A percentile compares a stretch with the other conserved stretches of the same genome.
Evolutionary conservation across 2,329 filamentous ascomycete genomes (phyloP).

Genomic region (Tolypocladium inflatum): DNA sequence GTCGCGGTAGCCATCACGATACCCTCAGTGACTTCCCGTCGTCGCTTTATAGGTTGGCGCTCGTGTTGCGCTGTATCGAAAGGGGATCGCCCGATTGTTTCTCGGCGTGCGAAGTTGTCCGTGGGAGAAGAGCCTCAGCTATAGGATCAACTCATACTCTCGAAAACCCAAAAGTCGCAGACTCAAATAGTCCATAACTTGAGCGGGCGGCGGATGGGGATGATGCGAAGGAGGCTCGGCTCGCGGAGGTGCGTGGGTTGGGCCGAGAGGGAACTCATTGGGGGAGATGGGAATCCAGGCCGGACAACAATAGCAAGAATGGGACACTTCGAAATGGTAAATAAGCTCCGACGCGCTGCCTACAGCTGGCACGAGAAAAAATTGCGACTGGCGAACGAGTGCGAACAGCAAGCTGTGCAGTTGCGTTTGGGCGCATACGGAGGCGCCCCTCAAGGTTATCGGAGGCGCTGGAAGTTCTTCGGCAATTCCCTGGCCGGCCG

Average conservation of each 20-base stretch:
- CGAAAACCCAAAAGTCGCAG: slow-evolving; percentile 16
- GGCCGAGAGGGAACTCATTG: slow-evolving; percentile 26
- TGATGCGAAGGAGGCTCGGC: slow-evolving; percentile 22
- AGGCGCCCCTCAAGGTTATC: slow-evolving; percentile 11
- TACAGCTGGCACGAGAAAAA: not conserved
- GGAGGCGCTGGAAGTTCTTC: slow-evolving; percentile 9
- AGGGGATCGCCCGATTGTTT: not conserved
- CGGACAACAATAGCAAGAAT: slow-evolving; percentile 5
- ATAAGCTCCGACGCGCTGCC: not conserved
- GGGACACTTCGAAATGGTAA: not conserved
- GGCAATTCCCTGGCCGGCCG: slow-evolving; percentile 1
- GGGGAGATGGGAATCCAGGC: slow-evolving; percentile 13
- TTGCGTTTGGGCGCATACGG: slow-evolving; percentile 8
- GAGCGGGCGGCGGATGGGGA: slow-evolving; percentile 13
- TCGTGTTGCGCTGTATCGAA: not conserved
- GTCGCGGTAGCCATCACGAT: slow-evolving; percentile 7
- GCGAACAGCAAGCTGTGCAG: not conserved
- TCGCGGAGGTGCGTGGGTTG: slow-evolving; percentile 24
- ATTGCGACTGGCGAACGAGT: slow-evolving; percentile 4
- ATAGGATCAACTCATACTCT: slow-evolving; percentile 24
- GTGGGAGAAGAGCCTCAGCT: slow-evolving; percentile 10
- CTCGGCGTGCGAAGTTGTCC: slow-evolving; percentile 1
- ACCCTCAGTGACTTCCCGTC: not conserved
- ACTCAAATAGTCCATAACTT: slow-evolving; percentile 24
- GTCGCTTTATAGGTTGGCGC: not conserved